phyloP scores from a whole-genome alignment of 202 grass and related monocot genomes.

The Eragrostis tef region DNA sequence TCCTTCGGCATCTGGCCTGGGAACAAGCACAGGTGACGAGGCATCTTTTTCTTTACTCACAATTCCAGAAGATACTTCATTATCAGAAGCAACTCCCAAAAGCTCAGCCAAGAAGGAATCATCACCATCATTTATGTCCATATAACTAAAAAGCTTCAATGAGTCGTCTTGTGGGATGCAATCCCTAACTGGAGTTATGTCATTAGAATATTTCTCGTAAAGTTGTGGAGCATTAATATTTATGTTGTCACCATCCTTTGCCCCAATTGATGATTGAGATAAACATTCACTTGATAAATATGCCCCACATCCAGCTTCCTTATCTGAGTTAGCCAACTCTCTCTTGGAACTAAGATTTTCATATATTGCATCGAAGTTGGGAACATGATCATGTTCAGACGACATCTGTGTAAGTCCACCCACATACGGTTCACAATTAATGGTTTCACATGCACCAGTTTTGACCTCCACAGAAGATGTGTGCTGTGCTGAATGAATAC shows the following conservation, averaged over 20 bases:
- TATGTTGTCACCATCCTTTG: slow-evolving; percentile 14
- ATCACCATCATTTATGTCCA: slow-evolving; percentile 12
- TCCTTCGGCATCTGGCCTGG: slow-evolving; percentile 19
- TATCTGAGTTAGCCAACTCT: slow-evolving; percentile 34
- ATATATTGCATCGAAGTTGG: neutral
- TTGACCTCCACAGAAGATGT: slow-evolving; percentile 36
- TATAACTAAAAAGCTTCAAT: slow-evolving; percentile 26
- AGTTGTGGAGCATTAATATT: slow-evolving; percentile 25
- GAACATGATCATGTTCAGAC: neutral
- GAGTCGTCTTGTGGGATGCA: slow-evolving; percentile 15
- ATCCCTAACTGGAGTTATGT: slow-evolving; percentile 18
- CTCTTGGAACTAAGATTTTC: slow-evolving; percentile 18
- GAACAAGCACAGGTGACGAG: slow-evolving; percentile 14
- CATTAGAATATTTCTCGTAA: slow-evolving; percentile 36
- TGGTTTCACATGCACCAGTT: slow-evolving; percentile 22
- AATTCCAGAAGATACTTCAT: slow-evolving; percentile 25
- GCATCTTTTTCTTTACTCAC: slow-evolving; percentile 34
- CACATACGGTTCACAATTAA: neutral
- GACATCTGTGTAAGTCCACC: neutral
- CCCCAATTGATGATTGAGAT: neutral
- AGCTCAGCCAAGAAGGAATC: neutral
- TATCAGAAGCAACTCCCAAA: slow-evolving; percentile 14
- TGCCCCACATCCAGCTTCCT: slow-evolving; percentile 29
- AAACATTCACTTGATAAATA: slow-evolving; percentile 39
- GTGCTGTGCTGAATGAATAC: slow-evolving; percentile 37